phyloP scores from a whole-genome alignment of 805 yeast species.

The Isabelozyma heimii region DNA sequence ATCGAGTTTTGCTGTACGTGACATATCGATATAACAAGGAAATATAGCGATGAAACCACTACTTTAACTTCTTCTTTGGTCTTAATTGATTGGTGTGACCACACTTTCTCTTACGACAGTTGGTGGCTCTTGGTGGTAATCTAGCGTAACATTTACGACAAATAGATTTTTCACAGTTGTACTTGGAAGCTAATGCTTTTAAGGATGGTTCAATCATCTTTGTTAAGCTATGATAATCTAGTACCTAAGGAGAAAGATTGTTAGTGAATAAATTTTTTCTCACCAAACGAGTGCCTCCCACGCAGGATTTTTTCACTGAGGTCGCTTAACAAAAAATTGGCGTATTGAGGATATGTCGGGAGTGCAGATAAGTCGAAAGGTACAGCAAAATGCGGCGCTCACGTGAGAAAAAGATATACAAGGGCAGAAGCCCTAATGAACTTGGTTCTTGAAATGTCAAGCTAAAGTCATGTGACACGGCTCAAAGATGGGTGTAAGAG shows the following conservation, averaged over 20 bases:
- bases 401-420: not conserved
- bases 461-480: not conserved
- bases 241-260: not conserved
- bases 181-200: constrained; percentile 98
- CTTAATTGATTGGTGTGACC: constrained; percentile 99
- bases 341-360: not conserved
- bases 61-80: constrained; percentile 99
- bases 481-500: too few species aligned
- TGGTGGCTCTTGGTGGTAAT: constrained; percentile 99
- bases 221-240: constrained; percentile 1
- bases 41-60: constrained; percentile 20
- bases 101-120: constrained; percentile 99
- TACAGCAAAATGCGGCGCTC: not conserved
- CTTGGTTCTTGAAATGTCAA: not conserved
- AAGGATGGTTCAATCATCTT: constrained; percentile 97
- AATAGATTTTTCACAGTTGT: constrained; percentile 99
- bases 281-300: not conserved
- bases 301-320: not conserved
- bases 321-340: not conserved
- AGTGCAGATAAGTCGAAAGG: not conserved
- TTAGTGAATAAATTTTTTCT: not conserved
- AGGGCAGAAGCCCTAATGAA: not conserved
- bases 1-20: not conserved
- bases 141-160: constrained; percentile 99
- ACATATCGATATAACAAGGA: not conserved